Conservation (phyloP, 441 rosid genomes). For the Arabidopsis lyrata region DNA sequence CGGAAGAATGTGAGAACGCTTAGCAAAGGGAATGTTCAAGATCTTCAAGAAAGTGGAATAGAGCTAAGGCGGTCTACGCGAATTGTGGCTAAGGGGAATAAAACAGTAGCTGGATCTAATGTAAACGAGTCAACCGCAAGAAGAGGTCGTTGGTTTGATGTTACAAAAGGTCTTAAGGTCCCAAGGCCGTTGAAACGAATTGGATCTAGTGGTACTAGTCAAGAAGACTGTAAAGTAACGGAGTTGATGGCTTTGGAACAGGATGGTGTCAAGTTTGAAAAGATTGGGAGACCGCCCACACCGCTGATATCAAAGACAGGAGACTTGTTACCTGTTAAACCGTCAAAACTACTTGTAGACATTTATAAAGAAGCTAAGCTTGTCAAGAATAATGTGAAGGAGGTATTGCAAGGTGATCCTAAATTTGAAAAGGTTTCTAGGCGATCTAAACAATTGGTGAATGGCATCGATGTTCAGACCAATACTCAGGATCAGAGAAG, state of each 20-base stretch:
- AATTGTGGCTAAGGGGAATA: conserved; percentile 13
- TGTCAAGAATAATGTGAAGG: conserved; percentile 7
- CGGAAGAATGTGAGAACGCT: conserved; percentile 9
- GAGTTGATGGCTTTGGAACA: neutral
- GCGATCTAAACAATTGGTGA: neutral
- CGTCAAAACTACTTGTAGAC: conserved; percentile 27
- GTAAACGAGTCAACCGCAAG: conserved; percentile 33
- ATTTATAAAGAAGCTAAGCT: neutral
- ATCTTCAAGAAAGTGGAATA: neutral
- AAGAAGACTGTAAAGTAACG: neutral
- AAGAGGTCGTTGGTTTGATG: neutral
- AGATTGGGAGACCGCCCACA: conserved; percentile 21
- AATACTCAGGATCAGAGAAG: conserved; percentile 5
- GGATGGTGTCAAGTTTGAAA: neutral
- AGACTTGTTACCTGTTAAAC: neutral
- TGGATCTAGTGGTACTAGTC: conserved; percentile 2
- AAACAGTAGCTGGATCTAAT: conserved; percentile 6
- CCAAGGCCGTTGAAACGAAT: conserved; percentile 20
- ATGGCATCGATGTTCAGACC: neutral
- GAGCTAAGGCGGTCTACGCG: conserved; percentile 38
- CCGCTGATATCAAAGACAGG: neutral
- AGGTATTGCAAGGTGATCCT: neutral
- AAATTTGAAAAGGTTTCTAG: conserved; percentile 15
- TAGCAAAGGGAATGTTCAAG: conserved; percentile 2
- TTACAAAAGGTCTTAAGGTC: conserved; percentile 13